A percentile compares a stretch with the other conserved stretches of the same genome.
These are phyloP conservation scores for Berberis thunbergii DNA, from an alignment of 164 flowering plant genomes.

Conservation along the genomic window DNA sequence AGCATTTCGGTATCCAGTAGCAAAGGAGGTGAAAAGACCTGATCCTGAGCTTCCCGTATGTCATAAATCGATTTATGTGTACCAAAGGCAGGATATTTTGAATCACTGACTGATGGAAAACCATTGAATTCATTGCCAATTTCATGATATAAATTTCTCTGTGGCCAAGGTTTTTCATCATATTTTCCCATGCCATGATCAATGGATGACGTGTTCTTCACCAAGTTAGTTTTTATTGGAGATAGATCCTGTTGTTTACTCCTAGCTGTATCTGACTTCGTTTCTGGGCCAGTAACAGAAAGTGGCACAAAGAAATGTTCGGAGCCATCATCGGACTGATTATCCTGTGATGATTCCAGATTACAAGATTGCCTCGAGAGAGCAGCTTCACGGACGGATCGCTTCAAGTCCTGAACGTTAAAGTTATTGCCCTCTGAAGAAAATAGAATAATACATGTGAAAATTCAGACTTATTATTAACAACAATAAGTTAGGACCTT, in stretches of 20 bases:
- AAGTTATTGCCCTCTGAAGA: conserved; percentile 11
- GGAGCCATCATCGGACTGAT: conserved; percentile 56
- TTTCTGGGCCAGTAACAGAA: conserved; percentile 40
- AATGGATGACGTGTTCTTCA: conserved; percentile 24
- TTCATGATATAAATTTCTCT: conserved; percentile 36
- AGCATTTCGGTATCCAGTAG: conserved; percentile 70
- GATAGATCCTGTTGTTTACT: conserved; percentile 43
- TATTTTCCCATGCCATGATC: conserved; percentile 26
- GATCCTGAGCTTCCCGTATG: conserved; percentile 53
- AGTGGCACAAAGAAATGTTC: conserved; percentile 82
- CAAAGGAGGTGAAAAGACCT: conserved; percentile 88
- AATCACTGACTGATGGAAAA: conserved; percentile 40
- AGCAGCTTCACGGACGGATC: conserved; percentile 94
- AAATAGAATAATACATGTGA: no score
- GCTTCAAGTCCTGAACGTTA: conserved; percentile 64
- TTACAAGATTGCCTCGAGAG: conserved; percentile 40
- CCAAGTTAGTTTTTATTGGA: conserved; percentile 33
- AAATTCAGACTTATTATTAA: no score
- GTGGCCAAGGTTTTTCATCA: conserved; percentile 32
- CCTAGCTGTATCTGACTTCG: conserved; percentile 28
- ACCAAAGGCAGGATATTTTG: conserved; percentile 38
- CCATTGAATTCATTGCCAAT: conserved; percentile 41
- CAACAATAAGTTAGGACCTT: no score
- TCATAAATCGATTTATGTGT: conserved; percentile 39
- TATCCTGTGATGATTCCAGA: conserved; percentile 50